These are phyloP conservation scores for Cyberlindnera maclurae DNA, from an alignment of 805 yeast genomes.

Conservation along the genomic window DNA sequence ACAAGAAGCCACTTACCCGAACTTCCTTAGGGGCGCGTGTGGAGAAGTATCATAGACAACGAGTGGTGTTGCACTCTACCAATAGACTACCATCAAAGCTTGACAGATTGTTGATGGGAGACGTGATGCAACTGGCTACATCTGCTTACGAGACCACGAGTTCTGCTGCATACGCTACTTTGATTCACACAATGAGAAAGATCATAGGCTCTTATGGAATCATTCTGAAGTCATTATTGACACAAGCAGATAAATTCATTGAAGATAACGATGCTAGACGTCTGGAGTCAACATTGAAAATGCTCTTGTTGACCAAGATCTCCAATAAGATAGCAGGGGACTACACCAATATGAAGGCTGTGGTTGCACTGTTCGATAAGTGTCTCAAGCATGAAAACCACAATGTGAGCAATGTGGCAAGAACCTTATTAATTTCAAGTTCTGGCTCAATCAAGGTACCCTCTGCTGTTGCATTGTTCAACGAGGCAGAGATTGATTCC, in stretches of 20 bases:
- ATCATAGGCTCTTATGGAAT: conserved; percentile 58
- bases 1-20: conserved; percentile 68
- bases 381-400: conserved; percentile 52
- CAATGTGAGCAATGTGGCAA: conserved; percentile 48
- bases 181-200: conserved; percentile 64
- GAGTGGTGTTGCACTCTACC: conserved; percentile 66
- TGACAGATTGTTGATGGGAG: conserved; percentile 57
- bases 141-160: conserved; percentile 70
- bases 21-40: conserved; percentile 69
- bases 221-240: conserved; percentile 44
- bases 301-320: conserved; percentile 52
- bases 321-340: conserved; percentile 53
- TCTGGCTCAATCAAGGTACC: conserved; percentile 41
- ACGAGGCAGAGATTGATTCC: conserved; percentile 30
- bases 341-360: conserved; percentile 40
- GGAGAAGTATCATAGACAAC: conserved; percentile 64
- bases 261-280: conserved; percentile 41
- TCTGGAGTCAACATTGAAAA: conserved; percentile 56
- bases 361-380: conserved; percentile 41
- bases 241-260: conserved; percentile 43
- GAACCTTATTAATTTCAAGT: conserved; percentile 39
- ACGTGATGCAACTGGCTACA: conserved; percentile 55
- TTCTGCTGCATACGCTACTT: conserved; percentile 56
- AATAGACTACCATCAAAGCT: conserved; percentile 61
- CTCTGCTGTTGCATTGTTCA: conserved; percentile 44